A percentile compares a stretch with the other conserved stretches of the same genome.
These are phyloP conservation scores for Pelagophyceae sp. DNA, from an alignment of 352 stramenopile genomes.

Conservation along the genomic window DNA sequence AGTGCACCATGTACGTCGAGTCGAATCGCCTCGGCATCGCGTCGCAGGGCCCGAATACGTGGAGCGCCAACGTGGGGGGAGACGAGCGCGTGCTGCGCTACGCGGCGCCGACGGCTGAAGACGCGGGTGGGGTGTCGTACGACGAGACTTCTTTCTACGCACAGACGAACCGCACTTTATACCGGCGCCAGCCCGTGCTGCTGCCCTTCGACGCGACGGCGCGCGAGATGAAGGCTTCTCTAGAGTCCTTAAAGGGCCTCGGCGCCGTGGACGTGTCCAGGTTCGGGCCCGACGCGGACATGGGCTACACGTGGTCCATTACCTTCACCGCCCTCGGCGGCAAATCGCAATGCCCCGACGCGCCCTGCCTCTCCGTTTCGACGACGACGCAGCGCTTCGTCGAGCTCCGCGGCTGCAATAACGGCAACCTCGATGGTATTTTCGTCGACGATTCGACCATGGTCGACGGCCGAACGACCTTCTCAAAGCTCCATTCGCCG, in stretches of 20 bases:
- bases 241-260: conserved; percentile 74
- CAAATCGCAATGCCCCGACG: conserved; percentile 10
- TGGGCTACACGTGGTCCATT: conserved; percentile 72
- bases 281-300: conserved; percentile 47
- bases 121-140: conserved; percentile 19
- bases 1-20: conserved; percentile 1
- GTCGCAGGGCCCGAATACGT: neutral
- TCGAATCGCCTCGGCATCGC: conserved; percentile 1
- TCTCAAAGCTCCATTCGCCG: conserved; percentile 35
- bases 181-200: conserved; percentile 38
- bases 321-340: conserved; percentile 60
- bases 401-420: conserved; percentile 7
- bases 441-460: conserved; percentile 29
- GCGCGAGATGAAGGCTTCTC: conserved; percentile 45
- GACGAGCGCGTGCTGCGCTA: conserved; percentile 28
- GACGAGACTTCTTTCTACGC: conserved; percentile 5
- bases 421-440: neutral
- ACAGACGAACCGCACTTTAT: conserved; percentile 36
- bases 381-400: conserved; percentile 13
- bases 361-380: conserved; percentile 17
- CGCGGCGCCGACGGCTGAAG: too few species aligned
- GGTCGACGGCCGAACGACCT: conserved; percentile 34
- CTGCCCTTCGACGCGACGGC: conserved; percentile 45
- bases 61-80: neutral
- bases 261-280: conserved; percentile 76